Base-by-base conservation (phyloP, 2,329 filamentous ascomycete species). In the Sphaerulina populicola region DNA sequence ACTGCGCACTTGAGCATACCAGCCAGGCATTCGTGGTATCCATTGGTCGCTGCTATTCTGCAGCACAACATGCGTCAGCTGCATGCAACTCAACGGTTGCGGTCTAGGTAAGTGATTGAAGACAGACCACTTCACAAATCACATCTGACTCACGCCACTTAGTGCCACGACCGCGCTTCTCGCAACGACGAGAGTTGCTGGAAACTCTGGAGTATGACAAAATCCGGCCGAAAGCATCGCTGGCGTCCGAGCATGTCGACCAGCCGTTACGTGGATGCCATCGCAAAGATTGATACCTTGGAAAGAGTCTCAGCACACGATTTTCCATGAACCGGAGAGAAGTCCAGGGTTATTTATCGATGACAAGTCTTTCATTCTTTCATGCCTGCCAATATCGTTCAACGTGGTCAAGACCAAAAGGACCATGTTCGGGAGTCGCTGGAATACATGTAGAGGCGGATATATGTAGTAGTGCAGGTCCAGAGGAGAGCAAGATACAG, bases 11-110 rank as follows among this genome's bases (percentile, higher is more conserved):
- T 41, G 1, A 7, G 23, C 23, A 27, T 2, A 27, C 23, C 49
- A 57, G 57, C 58, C 42, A 49, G 57, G 58, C 54, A 54, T 58
- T 10, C 10, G 31, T 11, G 10, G 31, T 35, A 35, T 27, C 23
- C 23, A 4, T 27, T 6, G 23, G 6, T 27, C 3, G 23, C 23
- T 27, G 23, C 23, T 4, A 27, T 27, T 6, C 23, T 27, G 23
- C 23, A 27, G 23, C 23, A 27, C 23, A 27, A 27, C 6, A 27
- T 27, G 23, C 23, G 23, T 27, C 23, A 5, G 23, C 23, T 27
- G 23, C 23, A 27, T 27, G 23, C 23, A 27, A 27, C 23, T 27
- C 23, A 3, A 27, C 23, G 5, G 5, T 27, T 7, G 23, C 23
- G 23, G 23, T 27, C 5, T 4, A 27, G 23, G 23, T 27, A 6